Percentiles rank a stretch among this genome's conserved stretches.
Conservation (phyloP, 257 asterid genomes). For the Ilex aquifolium region DNA sequence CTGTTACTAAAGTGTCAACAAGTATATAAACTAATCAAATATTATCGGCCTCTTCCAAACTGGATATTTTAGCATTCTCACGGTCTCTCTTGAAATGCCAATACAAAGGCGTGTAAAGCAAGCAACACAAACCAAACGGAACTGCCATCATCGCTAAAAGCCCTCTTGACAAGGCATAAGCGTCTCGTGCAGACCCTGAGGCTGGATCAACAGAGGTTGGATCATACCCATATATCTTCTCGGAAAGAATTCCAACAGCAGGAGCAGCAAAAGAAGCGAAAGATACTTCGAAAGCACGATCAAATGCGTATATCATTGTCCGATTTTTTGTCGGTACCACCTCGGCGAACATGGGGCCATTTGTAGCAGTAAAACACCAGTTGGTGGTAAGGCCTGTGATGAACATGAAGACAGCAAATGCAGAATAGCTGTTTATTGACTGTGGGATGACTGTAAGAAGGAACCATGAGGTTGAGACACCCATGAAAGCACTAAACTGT, state of each 20-base stretch:
- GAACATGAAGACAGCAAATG: slow-evolving; percentile 63
- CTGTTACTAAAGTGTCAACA: no score
- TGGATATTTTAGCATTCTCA: slow-evolving; percentile 66
- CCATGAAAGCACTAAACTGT: slow-evolving; percentile 66
- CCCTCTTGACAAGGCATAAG: slow-evolving; percentile 79
- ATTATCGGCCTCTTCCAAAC: slow-evolving; percentile 70
- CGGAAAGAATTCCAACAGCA: slow-evolving; percentile 76
- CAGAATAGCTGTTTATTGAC: slow-evolving; percentile 47
- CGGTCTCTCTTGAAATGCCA: slow-evolving; percentile 83
- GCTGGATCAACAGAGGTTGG: slow-evolving; percentile 64
- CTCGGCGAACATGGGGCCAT: slow-evolving; percentile 96
- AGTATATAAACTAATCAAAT: slow-evolving; percentile 18
- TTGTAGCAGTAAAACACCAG: slow-evolving; percentile 89
- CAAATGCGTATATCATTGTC: slow-evolving; percentile 81
- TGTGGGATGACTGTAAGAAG: slow-evolving; percentile 70
- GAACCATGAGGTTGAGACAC: slow-evolving; percentile 82
- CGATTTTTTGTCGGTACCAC: slow-evolving; percentile 90
- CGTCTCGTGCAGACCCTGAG: slow-evolving; percentile 67
- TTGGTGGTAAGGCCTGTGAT: slow-evolving; percentile 82
- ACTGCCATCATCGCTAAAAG: slow-evolving; percentile 87
- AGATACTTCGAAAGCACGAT: slow-evolving; percentile 27
- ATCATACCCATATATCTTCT: slow-evolving; percentile 81
- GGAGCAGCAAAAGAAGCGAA: slow-evolving; percentile 96
- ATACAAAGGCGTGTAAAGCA: slow-evolving; percentile 84
- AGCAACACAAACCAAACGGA: slow-evolving; percentile 77